Evolutionary conservation across 371 early-diverging fungal genomes (phyloP), one percentile per base, ranked within the genome.

Genomic region (Thermomucor indicae-seudaticae): DNA sequence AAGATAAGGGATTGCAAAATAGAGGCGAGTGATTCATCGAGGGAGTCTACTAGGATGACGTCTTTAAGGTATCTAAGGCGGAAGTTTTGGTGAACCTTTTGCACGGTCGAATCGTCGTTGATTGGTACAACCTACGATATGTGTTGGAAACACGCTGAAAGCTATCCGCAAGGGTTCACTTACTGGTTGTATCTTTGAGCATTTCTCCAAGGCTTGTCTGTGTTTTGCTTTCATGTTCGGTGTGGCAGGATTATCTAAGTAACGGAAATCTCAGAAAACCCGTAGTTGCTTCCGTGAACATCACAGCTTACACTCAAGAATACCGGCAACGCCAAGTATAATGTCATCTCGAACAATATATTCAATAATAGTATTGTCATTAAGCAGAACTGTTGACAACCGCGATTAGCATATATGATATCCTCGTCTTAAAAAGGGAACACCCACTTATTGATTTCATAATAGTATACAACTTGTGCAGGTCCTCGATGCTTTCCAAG

Each of bases 11-110:
- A 80, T 29, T 78, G 78, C 37, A 96, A 57, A 8, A 80, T 69
- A 1, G 91, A 73, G 28, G 80, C 68, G 4, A 85, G 78, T 3
- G 64, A 64, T 25, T 96, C 95, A 49, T 91, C 92, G 23, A 89
- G 55, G 19, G 80, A 58, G 1, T 85, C 75, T 6, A 81, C 80
- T 14, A 93, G 69, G 2, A 89, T 89, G 0, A 85, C 85, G 56
- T 91, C 92, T 43, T 88, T 86, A 11, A 96, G 70, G 49, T 83
- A 96, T 51, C 86, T 90, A 4, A 92, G 55, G 4, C 95, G 83
- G 51, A 89, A 91, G 0, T 87, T 84, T 47, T 90, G 88, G 29
- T 86, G 85, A 35, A 95, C 90, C 58, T 91, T 89, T 42, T 65
- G 62, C 30, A 80, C 70, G 10, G 90, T 78, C 1, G 70, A 65